Conservation (phyloP, 768 basidiomycete species). For the Xerocomus brunneocitrinus region DNA sequence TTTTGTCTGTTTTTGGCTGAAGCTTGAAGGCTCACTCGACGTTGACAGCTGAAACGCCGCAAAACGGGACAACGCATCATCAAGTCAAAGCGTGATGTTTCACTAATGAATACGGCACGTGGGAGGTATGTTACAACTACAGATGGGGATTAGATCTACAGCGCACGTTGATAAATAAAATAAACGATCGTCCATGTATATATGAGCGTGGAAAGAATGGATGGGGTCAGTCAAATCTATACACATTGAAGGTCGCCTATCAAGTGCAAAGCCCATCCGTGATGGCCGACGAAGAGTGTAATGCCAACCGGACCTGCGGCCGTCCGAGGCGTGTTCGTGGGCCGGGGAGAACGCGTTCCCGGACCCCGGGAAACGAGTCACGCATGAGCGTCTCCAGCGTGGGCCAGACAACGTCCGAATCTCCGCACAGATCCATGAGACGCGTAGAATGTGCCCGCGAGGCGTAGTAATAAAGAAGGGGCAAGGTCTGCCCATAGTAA, state of each 20-base stretch:
- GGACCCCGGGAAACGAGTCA: slow-evolving; percentile 49
- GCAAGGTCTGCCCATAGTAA: slow-evolving; percentile 77
- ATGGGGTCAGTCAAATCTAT: background rate
- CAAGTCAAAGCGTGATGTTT: too few relatives aligned
- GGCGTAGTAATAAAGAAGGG: slow-evolving; percentile 69
- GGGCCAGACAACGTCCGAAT: slow-evolving; percentile 81
- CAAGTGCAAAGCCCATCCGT: slow-evolving; percentile 9
- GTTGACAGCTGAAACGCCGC: background rate
- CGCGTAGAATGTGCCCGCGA: slow-evolving; percentile 40
- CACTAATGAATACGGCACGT: slow-evolving; percentile 4
- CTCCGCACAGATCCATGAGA: slow-evolving; percentile 56
- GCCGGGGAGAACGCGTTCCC: slow-evolving; percentile 39
- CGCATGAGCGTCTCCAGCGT: slow-evolving; percentile 59
- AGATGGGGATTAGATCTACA: slow-evolving; percentile 18
- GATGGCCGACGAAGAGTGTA: slow-evolving; percentile 2
- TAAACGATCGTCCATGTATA: slow-evolving; percentile 1
- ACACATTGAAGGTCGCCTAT: slow-evolving; percentile 7
- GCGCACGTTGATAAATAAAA: slow-evolving; percentile 12
- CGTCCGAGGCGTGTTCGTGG: slow-evolving; percentile 16
- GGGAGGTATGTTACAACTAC: slow-evolving; percentile 9
- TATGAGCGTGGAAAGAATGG: slow-evolving; percentile 14
- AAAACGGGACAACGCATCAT: background rate
- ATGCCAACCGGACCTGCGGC: slow-evolving; percentile 13
- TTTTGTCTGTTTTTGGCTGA: background rate
- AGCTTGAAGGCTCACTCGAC: background rate